phyloP scores from a whole-genome alignment of 345 rosid species.

The Gossypioides kirkii region DNA sequence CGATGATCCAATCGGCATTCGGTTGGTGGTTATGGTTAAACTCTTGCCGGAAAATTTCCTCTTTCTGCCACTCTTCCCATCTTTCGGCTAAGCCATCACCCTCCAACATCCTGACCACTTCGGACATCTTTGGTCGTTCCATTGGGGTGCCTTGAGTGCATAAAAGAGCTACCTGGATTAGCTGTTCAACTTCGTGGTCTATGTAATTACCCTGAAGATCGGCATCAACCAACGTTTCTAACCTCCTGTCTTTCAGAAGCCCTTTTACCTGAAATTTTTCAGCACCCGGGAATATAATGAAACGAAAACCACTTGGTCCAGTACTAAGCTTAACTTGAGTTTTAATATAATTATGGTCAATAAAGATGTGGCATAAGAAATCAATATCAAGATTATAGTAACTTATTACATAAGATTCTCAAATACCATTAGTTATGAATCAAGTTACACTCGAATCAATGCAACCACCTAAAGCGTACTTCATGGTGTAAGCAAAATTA shows the following conservation, averaged over 20 bases:
- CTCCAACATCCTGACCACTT: slow-evolving; percentile 92
- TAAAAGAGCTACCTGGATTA: slow-evolving; percentile 80
- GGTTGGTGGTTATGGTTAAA: slow-evolving; percentile 33
- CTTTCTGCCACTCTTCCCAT: slow-evolving; percentile 98
- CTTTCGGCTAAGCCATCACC: slow-evolving; percentile 86
- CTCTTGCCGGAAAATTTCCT: slow-evolving; percentile 61
- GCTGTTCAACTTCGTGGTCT: slow-evolving; percentile 64
- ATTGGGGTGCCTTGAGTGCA: slow-evolving; percentile 71
- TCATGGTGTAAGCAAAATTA: too few relatives aligned
- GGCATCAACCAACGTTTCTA: slow-evolving; percentile 63
- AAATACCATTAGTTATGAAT: not conserved
- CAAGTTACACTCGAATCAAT: not conserved
- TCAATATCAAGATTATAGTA: not conserved
- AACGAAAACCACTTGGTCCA: not conserved
- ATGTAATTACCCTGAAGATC: slow-evolving; percentile 58
- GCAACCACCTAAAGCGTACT: not conserved
- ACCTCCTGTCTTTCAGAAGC: slow-evolving; percentile 66
- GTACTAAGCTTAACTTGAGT: too few relatives aligned
- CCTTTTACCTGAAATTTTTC: slow-evolving; percentile 71
- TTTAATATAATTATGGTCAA: too few relatives aligned
- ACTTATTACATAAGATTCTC: not conserved
- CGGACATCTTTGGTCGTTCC: slow-evolving; percentile 93
- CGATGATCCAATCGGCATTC: slow-evolving; percentile 44
- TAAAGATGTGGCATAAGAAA: not conserved
- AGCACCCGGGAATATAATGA: not conserved